These are phyloP conservation scores for Alnus rubra DNA, from an alignment of 306 rosid species.

Conservation along the genomic window DNA sequence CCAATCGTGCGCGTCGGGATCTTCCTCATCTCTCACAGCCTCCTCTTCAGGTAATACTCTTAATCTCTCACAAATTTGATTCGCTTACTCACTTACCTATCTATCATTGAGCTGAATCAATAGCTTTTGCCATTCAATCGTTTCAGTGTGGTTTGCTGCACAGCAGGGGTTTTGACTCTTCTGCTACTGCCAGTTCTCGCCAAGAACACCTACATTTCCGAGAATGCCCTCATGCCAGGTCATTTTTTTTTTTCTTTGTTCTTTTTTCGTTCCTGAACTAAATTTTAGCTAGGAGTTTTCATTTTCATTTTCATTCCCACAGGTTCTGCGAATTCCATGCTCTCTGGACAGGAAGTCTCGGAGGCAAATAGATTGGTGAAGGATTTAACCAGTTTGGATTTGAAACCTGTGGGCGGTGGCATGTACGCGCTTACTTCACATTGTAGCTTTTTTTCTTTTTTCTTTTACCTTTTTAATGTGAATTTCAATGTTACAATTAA, in stretches of 20 bases:
- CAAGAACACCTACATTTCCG: slow-evolving; percentile 90
- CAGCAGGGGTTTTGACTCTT: slow-evolving; percentile 73
- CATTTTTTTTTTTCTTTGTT: neutral
- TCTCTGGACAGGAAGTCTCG: slow-evolving; percentile 61
- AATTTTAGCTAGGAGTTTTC: neutral
- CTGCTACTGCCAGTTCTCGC: slow-evolving; percentile 83
- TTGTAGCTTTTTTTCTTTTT: slow-evolving; percentile 1
- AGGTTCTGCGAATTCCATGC: slow-evolving; percentile 83
- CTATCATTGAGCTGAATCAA: neutral
- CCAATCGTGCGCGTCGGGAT: slow-evolving; percentile 74
- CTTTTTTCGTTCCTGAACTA: neutral
- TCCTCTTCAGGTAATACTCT: slow-evolving; percentile 56
- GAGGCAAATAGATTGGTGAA: slow-evolving; percentile 65
- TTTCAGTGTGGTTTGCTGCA: slow-evolving; percentile 63
- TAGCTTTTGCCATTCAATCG: neutral
- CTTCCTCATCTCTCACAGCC: slow-evolving; percentile 71
- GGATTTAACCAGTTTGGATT: slow-evolving; percentile 46
- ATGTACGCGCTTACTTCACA: slow-evolving; percentile 39
- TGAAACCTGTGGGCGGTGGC: slow-evolving; percentile 31
- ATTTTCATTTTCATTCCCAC: neutral
- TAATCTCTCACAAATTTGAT: slow-evolving; percentile 3
- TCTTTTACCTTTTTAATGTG: neutral
- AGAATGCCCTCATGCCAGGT: slow-evolving; percentile 99
- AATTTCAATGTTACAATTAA: neutral
- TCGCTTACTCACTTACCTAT: neutral